Evolutionary conservation across 2,329 filamentous ascomycete species (phyloP).

Genomic region (Madurella fahalii): DNA sequence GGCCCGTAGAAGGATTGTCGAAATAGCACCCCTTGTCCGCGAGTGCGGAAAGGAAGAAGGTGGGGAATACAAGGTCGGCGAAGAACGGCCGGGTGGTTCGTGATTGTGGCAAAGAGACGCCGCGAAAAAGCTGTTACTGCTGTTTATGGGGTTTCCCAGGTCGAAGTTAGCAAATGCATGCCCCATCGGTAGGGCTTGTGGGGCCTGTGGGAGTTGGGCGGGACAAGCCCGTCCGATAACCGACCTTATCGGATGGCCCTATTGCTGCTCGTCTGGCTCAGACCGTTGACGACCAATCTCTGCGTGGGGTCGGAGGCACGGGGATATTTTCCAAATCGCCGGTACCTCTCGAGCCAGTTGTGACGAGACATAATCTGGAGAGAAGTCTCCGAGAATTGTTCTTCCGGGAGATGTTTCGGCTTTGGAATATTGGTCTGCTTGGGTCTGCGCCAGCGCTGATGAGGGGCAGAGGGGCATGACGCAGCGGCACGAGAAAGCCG

Average conservation of each 20-base stretch:
- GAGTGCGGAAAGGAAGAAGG: background rate
- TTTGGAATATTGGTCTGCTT: background rate
- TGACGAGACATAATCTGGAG: slow-evolving; percentile 19
- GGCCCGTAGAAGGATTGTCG: slow-evolving; percentile 1
- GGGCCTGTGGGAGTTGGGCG: slow-evolving; percentile 10
- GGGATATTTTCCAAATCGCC: slow-evolving; percentile 9
- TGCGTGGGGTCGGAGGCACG: slow-evolving; percentile 1
- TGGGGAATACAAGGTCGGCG: slow-evolving; percentile 3
- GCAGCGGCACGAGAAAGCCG: background rate
- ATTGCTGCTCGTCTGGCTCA: background rate
- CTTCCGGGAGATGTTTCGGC: background rate
- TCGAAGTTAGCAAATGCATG: slow-evolving; percentile 2
- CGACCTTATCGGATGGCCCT: background rate
- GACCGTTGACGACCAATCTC: background rate
- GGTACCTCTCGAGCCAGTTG: slow-evolving; percentile 13
- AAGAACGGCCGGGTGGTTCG: background rate
- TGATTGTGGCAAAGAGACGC: slow-evolving; percentile 6
- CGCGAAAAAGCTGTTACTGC: slow-evolving; percentile 9
- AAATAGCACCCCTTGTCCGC: background rate
- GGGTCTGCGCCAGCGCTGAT: background rate
- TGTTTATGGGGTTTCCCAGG: background rate
- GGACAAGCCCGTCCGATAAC: slow-evolving; percentile 9
- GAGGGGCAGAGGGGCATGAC: slow-evolving; percentile 5
- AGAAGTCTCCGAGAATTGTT: background rate
- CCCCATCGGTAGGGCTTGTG: slow-evolving; percentile 6